phyloP scores from a whole-genome alignment of 73 alveolate species.

The Urostyla sp. region DNA sequence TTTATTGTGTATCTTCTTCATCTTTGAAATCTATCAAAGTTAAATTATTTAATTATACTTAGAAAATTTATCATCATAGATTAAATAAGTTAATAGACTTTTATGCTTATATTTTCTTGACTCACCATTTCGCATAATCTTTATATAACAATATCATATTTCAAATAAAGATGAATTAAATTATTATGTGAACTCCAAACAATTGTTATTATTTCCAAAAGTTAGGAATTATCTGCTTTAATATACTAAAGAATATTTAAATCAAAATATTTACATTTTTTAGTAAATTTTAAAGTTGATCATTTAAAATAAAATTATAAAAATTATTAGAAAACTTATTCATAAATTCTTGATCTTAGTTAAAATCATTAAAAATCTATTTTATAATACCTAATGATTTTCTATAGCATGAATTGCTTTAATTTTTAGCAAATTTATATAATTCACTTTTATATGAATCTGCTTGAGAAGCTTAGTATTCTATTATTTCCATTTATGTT shows the following conservation, averaged over 20 bases:
- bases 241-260: conserved; percentile 16
- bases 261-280: not conserved
- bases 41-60: not conserved
- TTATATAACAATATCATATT: not conserved
- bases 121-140: conserved; percentile 13
- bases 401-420: conserved; percentile 20
- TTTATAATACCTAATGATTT: conserved; percentile 4
- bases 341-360: not conserved
- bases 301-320: not conserved
- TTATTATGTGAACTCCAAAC: conserved; percentile 4
- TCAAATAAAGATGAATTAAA: not conserved
- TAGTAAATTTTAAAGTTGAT: not conserved
- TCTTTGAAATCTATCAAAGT: not conserved
- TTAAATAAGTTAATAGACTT: conserved; percentile 18
- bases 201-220: conserved; percentile 4
- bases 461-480: not conserved
- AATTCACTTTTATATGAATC: conserved; percentile 1
- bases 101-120: not conserved
- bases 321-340: not conserved
- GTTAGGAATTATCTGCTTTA: conserved; percentile 28
- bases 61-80: conserved; percentile 13
- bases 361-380: conserved; percentile 3
- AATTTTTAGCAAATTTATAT: conserved; percentile 32
- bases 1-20: not conserved
- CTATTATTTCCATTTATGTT: not conserved